Percentiles rank a stretch among this genome's conserved stretches.
Evolutionary conservation across 805 yeast genomes (phyloP).

Genomic region (Hanseniaspora thailandica): DNA sequence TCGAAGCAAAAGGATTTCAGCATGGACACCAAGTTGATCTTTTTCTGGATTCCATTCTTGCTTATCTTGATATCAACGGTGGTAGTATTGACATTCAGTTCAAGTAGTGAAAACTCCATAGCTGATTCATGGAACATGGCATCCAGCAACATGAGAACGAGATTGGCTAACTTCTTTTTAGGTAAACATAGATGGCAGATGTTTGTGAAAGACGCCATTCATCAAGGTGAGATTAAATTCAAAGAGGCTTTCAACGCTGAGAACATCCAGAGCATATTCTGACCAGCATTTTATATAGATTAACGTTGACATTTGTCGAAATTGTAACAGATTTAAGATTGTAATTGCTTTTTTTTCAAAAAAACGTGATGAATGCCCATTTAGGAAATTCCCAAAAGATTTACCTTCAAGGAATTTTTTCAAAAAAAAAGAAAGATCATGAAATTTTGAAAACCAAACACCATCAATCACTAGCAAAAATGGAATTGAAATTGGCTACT

Average conservation of each 20-base stretch:
- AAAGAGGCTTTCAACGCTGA: constrained; percentile 13
- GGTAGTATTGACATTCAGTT: constrained; percentile 30
- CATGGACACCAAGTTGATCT: constrained; percentile 73
- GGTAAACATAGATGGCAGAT: constrained; percentile 42
- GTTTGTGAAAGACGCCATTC: constrained; percentile 28
- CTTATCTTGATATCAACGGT: constrained; percentile 42
- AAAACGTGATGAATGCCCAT: not conserved
- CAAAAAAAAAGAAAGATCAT: too few relatives aligned
- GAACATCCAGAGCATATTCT: not conserved
- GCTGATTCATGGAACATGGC: constrained; percentile 25
- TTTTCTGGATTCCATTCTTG: constrained; percentile 83
- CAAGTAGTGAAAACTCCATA: constrained; percentile 27
- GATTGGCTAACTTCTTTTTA: constrained; percentile 38
- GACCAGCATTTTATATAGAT: not conserved
- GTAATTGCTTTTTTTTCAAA: not conserved
- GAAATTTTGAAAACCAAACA: not conserved
- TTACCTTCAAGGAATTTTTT: not conserved
- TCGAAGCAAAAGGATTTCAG: constrained; percentile 35
- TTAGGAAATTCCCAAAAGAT: not conserved
- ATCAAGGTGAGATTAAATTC: constrained; percentile 10
- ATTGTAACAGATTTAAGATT: not conserved
- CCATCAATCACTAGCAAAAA: not conserved
- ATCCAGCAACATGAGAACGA: constrained; percentile 33
- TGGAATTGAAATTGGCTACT: constrained; percentile 10
- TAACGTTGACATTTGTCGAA: not conserved